Conservation (phyloP, 257 asterid genomes). For the Solanum piurae region DNA sequence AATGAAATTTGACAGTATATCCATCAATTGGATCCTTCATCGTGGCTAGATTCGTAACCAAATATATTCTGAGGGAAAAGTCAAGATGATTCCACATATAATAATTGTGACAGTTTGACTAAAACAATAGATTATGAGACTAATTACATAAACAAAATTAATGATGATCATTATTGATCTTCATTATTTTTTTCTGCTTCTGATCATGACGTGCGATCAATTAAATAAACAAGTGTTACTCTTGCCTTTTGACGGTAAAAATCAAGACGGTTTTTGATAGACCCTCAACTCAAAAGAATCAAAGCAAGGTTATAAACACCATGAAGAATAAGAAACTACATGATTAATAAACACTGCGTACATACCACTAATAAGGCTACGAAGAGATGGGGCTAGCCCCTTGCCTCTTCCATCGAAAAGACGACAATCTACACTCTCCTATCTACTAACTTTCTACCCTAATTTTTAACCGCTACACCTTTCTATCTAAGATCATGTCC, state of each 20-base stretch:
- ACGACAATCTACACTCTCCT: neutral
- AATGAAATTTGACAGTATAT: too few relatives aligned
- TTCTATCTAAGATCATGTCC: neutral
- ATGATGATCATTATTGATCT: neutral
- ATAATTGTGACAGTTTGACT: neutral
- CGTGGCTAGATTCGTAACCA: too few relatives aligned
- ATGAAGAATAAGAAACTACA: neutral
- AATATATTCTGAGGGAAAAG: too few relatives aligned
- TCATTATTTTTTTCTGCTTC: neutral
- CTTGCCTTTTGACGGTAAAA: neutral
- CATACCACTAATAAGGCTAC: neutral
- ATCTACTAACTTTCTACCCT: neutral
- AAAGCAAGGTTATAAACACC: neutral
- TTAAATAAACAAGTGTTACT: neutral
- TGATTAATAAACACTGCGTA: neutral
- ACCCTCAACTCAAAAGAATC: too few relatives aligned
- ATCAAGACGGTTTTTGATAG: too few relatives aligned
- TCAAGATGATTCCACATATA: neutral
- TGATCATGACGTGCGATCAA: neutral
- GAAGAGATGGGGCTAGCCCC: neutral
- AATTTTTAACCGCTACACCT: neutral
- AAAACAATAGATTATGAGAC: neutral
- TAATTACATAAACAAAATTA: too few relatives aligned
- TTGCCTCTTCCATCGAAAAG: neutral
- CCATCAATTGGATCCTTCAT: too few relatives aligned